Evolutionary conservation across 805 yeast genomes (phyloP), one percentile per base, ranked within the genome.

Genomic region (Ogataea allantospora): DNA sequence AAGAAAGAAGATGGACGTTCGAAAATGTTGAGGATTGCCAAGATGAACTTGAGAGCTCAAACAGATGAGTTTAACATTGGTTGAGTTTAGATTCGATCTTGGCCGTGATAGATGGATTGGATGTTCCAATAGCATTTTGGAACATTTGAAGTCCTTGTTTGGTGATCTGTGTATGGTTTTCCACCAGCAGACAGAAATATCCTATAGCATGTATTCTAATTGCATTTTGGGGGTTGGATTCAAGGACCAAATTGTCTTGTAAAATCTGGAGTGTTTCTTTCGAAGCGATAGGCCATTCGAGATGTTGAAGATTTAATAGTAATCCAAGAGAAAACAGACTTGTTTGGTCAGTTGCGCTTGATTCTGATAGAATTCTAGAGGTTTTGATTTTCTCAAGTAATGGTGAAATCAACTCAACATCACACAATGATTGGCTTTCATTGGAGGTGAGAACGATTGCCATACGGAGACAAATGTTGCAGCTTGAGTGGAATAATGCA

Each of bases 11-110:
- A 80, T 58, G 78, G 85, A 1, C 78, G 77, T 57, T 78, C 78
- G 54, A 80, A 78, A 57, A 76, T 88, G 88, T 69, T 83, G 53
- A 70, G 87, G 45, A 65, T 80, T 72, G 96, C 96, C 7, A 72
- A 74, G 53, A 60, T 73, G 70, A 80, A 86, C 4, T 80, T 79
- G 7, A 77, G 72, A 48, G 67, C 81, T n/a, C 65, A 69, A 28
- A 75, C 75, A 37, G 77, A 75, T 46, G 96, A 88, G 65, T 88
- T 88, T 58, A 87, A 88, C 57, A 38, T 51, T 55, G 41, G 53
- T 35, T 41, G 19, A 31, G 30, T 8, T 28, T 32, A 8, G 35
- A 13, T 11, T 19, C 13, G 25, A 50, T 43, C 26, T 42, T 35
- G 16, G 27, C 18, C 24, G 24, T 36, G 26, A 49, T 43, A 9